Evolutionary conservation across 768 basidiomycete genomes (phyloP), one percentile per base, ranked within the genome.

Genomic region (Lentinula guzmanii): DNA sequence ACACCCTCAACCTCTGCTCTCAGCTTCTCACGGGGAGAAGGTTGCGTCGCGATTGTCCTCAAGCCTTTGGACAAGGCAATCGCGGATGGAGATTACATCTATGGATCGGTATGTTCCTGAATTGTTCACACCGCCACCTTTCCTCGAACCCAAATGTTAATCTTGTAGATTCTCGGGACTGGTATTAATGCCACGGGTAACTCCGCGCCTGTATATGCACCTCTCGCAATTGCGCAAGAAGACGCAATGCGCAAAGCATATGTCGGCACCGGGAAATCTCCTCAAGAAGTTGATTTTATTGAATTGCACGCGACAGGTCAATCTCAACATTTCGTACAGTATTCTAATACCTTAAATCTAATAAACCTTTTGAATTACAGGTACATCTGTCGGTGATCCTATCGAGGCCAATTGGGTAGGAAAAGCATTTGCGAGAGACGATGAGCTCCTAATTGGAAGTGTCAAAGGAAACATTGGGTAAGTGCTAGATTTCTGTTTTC

Each of bases 241-340:
- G 68, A 72, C 31, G 75, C 76, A 2, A 80, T 80, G 72, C 62
- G 55, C 2, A 65, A 66, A 18, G 78, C 77, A 2, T 81, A 71
- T 64, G 45, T 65, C 13, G 64, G 67, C 5, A 71, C 73, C 3
- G 66, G 69, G 1, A 68, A 71, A 28, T 57, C 54, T 16, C 77
- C 78, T 1, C 60, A 59, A 1, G 79, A 82, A 28, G 77, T 78
- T 3, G 81, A 82, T 61, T 83, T 72, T 62, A 71, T 83, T 0
- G 82, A 83, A 64, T 62, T 79, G 10, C 82, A 84, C 61, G 80
- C 78, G 18, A 82, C 82, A n/a, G 81, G 79, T 69, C 48, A 28
- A 64, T 60, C 51, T 28, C 21, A 16, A 8, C 15, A 24, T 2
- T 43, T 5, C 4, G 21, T n/a, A 5, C 21, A 28, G 8, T 48